These are phyloP conservation scores for Euclidium syriacum DNA, from an alignment of 345 rosid genomes.

Conservation along the genomic window DNA sequence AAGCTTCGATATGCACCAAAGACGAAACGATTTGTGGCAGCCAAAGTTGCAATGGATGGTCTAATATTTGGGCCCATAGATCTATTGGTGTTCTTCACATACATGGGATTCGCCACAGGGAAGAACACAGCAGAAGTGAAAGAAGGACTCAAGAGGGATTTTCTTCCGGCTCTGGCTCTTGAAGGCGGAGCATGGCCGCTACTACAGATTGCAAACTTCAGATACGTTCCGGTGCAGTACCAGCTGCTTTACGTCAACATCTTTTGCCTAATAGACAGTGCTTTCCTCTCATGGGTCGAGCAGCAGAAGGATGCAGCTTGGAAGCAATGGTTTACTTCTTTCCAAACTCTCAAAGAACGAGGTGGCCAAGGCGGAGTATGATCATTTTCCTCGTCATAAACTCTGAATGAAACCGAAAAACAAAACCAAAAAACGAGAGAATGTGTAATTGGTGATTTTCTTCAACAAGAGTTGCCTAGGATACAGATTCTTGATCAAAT, in stretches of 20 bases:
- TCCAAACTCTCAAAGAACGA: constrained; percentile 46
- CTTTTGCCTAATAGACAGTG: constrained; percentile 87
- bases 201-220: constrained; percentile 79
- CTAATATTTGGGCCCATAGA: constrained; percentile 85
- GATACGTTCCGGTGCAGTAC: constrained; percentile 75
- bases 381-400: constrained; percentile 11
- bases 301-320: constrained; percentile 96
- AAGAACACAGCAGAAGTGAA: constrained; percentile 62
- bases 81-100: constrained; percentile 74
- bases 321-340: constrained; percentile 75
- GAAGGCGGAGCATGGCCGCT: constrained; percentile 91
- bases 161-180: constrained; percentile 76
- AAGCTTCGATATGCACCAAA: constrained; percentile 63
- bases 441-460: constrained; percentile 3
- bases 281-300: constrained; percentile 80
- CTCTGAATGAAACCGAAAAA: constrained; percentile 12
- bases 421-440: neutral
- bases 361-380: constrained; percentile 46
- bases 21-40: constrained; percentile 60
- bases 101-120: constrained; percentile 79
- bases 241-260: constrained; percentile 83
- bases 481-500: constrained; percentile 26
- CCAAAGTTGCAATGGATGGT: constrained; percentile 89
- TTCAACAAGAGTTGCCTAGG: constrained; percentile 1
- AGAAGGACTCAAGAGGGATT: constrained; percentile 87